phyloP scores from a whole-genome alignment of 2,329 filamentous ascomycete species.

The Aspergillus sergii region DNA sequence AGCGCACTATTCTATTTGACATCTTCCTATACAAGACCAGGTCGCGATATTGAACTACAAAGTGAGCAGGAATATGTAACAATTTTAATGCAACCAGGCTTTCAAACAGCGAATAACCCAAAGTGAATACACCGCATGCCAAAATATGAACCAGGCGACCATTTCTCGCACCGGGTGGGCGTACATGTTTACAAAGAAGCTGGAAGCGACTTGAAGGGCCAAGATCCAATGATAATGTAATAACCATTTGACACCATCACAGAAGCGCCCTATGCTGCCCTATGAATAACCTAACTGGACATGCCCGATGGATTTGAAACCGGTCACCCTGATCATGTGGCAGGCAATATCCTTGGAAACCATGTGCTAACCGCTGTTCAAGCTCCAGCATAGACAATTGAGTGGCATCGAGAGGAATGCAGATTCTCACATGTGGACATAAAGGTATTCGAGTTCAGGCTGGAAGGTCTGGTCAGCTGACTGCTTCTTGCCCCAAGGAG shows the following conservation, averaged over 20 bases:
- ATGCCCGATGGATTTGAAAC: neutral
- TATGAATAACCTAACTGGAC: neutral
- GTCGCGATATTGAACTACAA: too few species aligned
- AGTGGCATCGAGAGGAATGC: neutral
- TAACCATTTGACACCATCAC: too few species aligned
- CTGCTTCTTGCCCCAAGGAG: neutral
- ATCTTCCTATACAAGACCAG: neutral
- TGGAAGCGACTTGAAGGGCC: neutral
- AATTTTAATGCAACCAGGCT: too few species aligned
- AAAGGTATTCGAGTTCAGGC: neutral
- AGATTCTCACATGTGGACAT: neutral
- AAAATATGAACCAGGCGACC: neutral
- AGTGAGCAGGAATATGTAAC: too few species aligned
- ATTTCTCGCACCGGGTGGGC: neutral
- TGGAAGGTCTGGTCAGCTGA: neutral
- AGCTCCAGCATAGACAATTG: neutral
- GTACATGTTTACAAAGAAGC: neutral
- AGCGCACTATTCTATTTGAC: neutral
- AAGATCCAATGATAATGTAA: neutral
- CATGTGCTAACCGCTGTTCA: neutral
- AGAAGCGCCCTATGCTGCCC: too few species aligned
- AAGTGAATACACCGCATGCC: neutral
- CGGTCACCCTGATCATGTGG: neutral
- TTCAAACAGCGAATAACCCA: neutral
- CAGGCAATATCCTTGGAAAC: neutral